Percentiles rank a stretch among this genome's conserved stretches.
These are phyloP conservation scores for Wallacemonas sp. DNA, from an alignment of 208 protist genomes.

Conservation along the genomic window DNA sequence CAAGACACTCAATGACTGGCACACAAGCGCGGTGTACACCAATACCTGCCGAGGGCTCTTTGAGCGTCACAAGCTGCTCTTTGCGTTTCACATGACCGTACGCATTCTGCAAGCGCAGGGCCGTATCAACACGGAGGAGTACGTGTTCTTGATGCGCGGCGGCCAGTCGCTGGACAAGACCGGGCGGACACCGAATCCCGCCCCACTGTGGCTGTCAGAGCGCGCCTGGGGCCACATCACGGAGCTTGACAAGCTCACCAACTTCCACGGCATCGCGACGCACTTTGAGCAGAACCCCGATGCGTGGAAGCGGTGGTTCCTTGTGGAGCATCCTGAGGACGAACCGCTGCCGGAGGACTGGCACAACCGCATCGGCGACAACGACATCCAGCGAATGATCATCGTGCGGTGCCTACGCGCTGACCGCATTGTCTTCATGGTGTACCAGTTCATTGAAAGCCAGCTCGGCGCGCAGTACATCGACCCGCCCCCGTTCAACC, in stretches of 20 bases:
- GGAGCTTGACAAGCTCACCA: conserved; percentile 96
- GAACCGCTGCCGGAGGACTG: conserved; percentile 95
- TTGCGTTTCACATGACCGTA: conserved; percentile 98
- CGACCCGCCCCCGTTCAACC: conserved; percentile 96
- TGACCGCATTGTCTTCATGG: conserved; percentile 97
- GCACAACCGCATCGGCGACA: conserved; percentile 77
- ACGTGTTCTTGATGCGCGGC: conserved; percentile 97
- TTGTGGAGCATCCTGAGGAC: conserved; percentile 93
- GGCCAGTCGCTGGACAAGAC: conserved; percentile 95
- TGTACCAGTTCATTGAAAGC: conserved; percentile 95
- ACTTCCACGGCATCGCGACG: conserved; percentile 93
- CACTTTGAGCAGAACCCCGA: conserved; percentile 95
- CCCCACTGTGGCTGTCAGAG: conserved; percentile 94
- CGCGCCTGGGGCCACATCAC: conserved; percentile 96
- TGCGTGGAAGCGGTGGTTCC: conserved; percentile 96
- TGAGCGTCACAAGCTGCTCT: conserved; percentile 99
- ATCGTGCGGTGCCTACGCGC: conserved; percentile 97
- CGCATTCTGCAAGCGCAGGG: conserved; percentile 93
- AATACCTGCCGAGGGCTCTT: conserved; percentile 98
- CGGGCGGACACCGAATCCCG: conserved; percentile 94
- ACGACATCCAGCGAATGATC: conserved; percentile 97
- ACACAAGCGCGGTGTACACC: conserved; percentile 97
- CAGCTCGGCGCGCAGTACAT: conserved; percentile 95
- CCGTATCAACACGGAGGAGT: conserved; percentile 95
- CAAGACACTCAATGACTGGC: conserved; percentile 95